Percentiles rank a stretch among this genome's conserved stretches.
These are phyloP conservation scores for Eucalyptus erythrocorys DNA, from an alignment of 345 rosid genomes.

Conservation along the genomic window DNA sequence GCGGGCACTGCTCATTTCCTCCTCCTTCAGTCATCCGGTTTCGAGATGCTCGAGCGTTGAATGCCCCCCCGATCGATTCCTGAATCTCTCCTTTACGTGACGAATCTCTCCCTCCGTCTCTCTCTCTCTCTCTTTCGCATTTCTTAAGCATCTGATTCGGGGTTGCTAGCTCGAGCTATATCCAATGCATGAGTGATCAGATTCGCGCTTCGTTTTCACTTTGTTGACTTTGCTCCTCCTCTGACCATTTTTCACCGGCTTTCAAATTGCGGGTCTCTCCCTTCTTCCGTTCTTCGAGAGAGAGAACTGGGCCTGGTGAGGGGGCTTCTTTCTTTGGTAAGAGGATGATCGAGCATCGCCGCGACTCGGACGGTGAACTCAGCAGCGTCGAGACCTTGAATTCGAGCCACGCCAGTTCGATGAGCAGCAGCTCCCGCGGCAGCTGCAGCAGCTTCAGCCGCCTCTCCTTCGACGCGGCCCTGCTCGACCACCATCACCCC, in stretches of 20 bases:
- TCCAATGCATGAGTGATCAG: not conserved
- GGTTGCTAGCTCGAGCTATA: not conserved
- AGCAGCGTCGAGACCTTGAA: conserved; percentile 6
- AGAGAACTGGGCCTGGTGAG: not conserved
- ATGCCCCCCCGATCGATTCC: not conserved
- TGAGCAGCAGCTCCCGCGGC: conserved; percentile 23
- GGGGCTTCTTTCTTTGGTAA: not conserved
- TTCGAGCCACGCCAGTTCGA: conserved; percentile 23
- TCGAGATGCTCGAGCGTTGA: not conserved
- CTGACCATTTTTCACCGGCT: not conserved
- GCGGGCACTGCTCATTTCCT: not conserved
- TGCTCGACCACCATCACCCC: not conserved
- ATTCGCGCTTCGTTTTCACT: not conserved
- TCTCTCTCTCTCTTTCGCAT: not conserved
- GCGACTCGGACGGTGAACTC: conserved; percentile 9
- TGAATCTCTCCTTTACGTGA: not conserved
- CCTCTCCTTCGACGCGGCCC: conserved; percentile 44
- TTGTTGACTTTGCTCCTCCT: not conserved
- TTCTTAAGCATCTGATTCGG: not conserved
- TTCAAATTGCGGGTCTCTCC: not conserved
- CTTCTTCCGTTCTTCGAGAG: not conserved
- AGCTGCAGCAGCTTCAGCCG: conserved; percentile 60
- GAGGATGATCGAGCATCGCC: conserved; percentile 1
- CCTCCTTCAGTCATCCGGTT: not conserved
- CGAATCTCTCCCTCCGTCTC: not conserved